Evolutionary conservation across 768 basidiomycete species (phyloP).

Genomic region (Phlegmacium glaucopus): DNA sequence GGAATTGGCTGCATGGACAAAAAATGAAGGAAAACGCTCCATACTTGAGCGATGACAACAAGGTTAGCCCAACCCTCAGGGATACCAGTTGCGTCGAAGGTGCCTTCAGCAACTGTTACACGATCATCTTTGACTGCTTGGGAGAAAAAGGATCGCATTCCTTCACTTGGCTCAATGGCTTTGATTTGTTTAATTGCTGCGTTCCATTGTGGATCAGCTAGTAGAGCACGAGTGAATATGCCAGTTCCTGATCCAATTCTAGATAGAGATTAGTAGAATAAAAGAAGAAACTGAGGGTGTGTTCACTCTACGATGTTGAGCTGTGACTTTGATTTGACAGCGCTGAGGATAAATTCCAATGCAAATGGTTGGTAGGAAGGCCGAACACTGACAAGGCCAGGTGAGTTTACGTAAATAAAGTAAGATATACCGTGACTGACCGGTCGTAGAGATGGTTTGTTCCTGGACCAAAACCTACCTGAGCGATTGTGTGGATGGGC

Average conservation of each 20-base stretch:
- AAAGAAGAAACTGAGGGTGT: slow-evolving; percentile 1
- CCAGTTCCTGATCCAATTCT: slow-evolving; percentile 87
- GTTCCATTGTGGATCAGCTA: slow-evolving; percentile 59
- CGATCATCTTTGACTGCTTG: slow-evolving; percentile 52
- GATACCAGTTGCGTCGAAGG: slow-evolving; percentile 63
- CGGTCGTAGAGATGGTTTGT: no score
- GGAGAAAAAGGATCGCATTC: slow-evolving; percentile 77
- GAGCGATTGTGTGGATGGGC: no score
- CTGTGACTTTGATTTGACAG: no score
- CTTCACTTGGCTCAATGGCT: slow-evolving; percentile 82
- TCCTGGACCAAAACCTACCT: no score
- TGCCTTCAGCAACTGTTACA: slow-evolving; percentile 56
- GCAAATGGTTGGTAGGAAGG: no score
- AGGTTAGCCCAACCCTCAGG: slow-evolving; percentile 72
- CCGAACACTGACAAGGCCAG: no score
- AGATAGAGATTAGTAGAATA: neutral
- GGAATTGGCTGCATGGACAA: slow-evolving; percentile 2
- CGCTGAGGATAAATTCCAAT: no score
- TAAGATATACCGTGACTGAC: no score
- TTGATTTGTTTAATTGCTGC: slow-evolving; percentile 48
- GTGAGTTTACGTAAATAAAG: no score
- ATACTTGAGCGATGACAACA: slow-evolving; percentile 73
- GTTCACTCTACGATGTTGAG: slow-evolving; percentile 68
- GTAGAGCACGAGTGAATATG: slow-evolving; percentile 80
- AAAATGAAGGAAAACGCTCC: slow-evolving; percentile 1